These are phyloP conservation scores for Dalbergia cultrata DNA, from an alignment of 306 rosid genomes.

Conservation along the genomic window DNA sequence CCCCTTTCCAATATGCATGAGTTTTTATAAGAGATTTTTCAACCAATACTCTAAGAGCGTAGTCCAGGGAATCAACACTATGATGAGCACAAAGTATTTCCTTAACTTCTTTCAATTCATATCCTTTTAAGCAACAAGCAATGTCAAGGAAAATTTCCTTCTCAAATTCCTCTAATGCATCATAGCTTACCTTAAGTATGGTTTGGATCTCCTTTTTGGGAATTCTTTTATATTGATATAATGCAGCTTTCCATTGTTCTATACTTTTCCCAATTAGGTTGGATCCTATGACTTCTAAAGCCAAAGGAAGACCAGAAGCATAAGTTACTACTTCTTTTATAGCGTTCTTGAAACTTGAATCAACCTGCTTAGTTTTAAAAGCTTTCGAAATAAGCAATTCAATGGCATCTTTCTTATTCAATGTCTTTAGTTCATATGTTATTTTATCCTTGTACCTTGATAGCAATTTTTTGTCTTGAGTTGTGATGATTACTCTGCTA, in stretches of 20 bases:
- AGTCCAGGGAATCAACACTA: not conserved
- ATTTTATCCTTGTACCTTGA: not conserved
- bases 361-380: not conserved
- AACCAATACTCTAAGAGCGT: not conserved
- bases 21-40: slow-evolving; percentile 37
- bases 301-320: slow-evolving; percentile 39
- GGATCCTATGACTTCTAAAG: slow-evolving; percentile 44
- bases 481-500: slow-evolving; percentile 46
- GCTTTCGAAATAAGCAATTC: slow-evolving; percentile 42
- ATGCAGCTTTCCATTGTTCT: slow-evolving; percentile 27
- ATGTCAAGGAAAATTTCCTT: slow-evolving; percentile 30
- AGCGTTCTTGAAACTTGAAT: not conserved
- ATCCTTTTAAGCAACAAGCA: slow-evolving; percentile 34
- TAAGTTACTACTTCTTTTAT: not conserved
- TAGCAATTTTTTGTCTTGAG: slow-evolving; percentile 37
- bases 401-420: slow-evolving; percentile 11
- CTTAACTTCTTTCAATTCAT: not conserved
- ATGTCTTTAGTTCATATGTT: not conserved
- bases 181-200: slow-evolving; percentile 26
- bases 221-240: slow-evolving; percentile 5
- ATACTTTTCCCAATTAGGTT: not conserved
- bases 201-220: not conserved
- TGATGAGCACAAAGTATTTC: slow-evolving; percentile 2
- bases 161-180: slow-evolving; percentile 21
- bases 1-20: too few relatives aligned